Base-by-base conservation (phyloP, 805 yeast species). In the Maudiozyma bulderi region DNA sequence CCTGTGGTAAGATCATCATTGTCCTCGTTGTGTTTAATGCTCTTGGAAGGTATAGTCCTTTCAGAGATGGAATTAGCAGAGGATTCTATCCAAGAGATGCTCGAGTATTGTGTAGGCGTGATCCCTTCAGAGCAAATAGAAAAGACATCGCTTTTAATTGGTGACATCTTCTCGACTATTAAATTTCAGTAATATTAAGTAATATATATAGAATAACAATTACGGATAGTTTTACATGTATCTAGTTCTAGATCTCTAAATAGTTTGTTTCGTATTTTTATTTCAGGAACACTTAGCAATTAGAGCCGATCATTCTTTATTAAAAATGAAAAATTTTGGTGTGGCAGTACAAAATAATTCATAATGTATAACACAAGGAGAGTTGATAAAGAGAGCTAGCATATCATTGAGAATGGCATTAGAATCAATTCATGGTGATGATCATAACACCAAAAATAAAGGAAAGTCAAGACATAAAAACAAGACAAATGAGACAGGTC, bases 61-160 rank as follows among this genome's bases (percentile, higher is more conserved):
- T 52, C 65, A 9, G 66, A 57, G 32, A 45, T 53, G 26, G 45
- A 51, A 29, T 38, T 61, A 9, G 47, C 61, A 3, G 67, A 63
- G 31, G 47, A 46, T 7, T 51, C 46, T 3, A 15, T 61, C 6
- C 50, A 47, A 44, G 59, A 60, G 31, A 62, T 63, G 57, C 31
- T 63, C 10, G 40, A 37, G 10, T 55, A 57, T 31, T 61, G 65
- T 42, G 26, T 60, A 6, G 56, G 54, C 20, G 59, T 59, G 1
- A 35, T 60, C 10, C 66, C 67, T 1, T 32, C 35, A 1, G 50
- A 57, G 1, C 15, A 35, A 7, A 52, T 63, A 3, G 31, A 55
- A 1, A 20, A 48, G 4, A 52, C 35, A 32, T 61, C 66, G 5
- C 40, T 59, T 10, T 28, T 54, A 1, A 38, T 60, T 6, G 65